Base-by-base conservation (phyloP, 1,284 basidiomycete species). In the Ustilago shanxiensis region DNA sequence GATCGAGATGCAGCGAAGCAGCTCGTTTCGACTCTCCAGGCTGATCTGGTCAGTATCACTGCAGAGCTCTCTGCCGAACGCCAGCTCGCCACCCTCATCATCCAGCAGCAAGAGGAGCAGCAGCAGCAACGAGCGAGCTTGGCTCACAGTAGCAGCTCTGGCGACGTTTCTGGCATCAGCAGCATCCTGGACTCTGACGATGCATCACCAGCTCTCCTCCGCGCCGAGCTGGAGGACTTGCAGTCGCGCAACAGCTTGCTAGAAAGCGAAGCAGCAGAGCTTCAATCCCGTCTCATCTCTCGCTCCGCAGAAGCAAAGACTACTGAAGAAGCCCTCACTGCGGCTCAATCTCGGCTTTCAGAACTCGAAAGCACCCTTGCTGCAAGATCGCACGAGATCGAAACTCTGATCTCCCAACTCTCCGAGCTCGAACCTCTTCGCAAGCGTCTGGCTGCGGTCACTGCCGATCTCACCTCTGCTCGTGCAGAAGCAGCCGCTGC, bases 1-100 rank as follows among this genome's bases (percentile, higher is more conserved):
- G 75, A 77, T 22, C 65, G 75, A 1, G 75, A 77, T 37, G 44
- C 67, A 11, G 67, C 64, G 50, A 72, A 73, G 20, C 55, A 59
- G 52, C 55, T 69, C 5, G 74, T 59, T 6, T 29, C 57, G 3
- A 37, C 47, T 4, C 56, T 72, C 13, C 57, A 67, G 20, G 11
- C 57, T 2, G 70, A 72, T 20, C 60, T 72, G 33, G 33, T 22
- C 49, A 67, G 65, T 57, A 60, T 72, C 53, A 37, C 57, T 22
- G 41, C 60, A 14, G 70, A 72, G 50, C 65, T 72, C 26, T 16
- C 22, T 28, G 70, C 70, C 10, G 70, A 72, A 33, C 70, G 65
- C 11, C 56, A 58, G n/a, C 58, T 72, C 3, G 64, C 60, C 3
- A 50, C 41, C 13, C 37, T 50, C 22, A 28, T 72, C 6, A 60